Base-by-base conservation (phyloP, 2,329 filamentous ascomycete species). In the Hypomyces rosellus region DNA sequence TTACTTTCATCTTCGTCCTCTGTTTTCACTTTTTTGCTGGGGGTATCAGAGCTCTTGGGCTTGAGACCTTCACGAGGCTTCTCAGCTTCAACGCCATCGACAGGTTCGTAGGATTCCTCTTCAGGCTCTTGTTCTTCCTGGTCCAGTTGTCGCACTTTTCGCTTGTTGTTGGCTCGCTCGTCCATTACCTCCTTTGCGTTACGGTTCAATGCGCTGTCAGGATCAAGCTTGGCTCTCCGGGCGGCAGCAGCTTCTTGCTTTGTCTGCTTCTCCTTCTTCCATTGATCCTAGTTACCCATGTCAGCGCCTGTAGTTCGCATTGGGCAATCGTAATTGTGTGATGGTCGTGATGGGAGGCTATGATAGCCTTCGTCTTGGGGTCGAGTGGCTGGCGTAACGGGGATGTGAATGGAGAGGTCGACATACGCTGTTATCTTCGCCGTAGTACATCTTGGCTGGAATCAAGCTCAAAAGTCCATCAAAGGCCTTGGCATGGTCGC, bases 111-210 rank as follows among this genome's bases (percentile, higher is more conserved):
- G 7, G 69, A 66, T 49, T 68, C 70, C 39, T 74, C 74, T 1
- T 73, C 74, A 5, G 74, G 75, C 9, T 73, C 69, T 38, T 68
- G 59, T 11, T 61, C 62, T 50, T 62, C 64, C 9, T 72, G 71
- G 49, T 78, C 75, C 51, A 84, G 71, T 56, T 86, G 81, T 48
- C 83, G 80, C 25, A 86, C 75, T 72, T 95, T 95, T 53, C 89
- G 81, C 74, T 95, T 95, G 61, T 88, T 89, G 58, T 74, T 74
- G 40, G 78, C 81, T 49, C 79, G 74, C 64, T 95, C 91, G 59
- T 95, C 89, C 82, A 95, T 86, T 54, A 96, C 83, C 68, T 97
- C 91, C 67, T 95, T 92, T 54, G 90, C 92, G 57, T 84, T 93
- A 56, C 74, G 75, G 74, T 95, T 93, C 57, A 78, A 67, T 55